Evolutionary conservation across 2,329 filamentous ascomycete genomes (phyloP).

Genomic region (Ascochyta pisi): DNA sequence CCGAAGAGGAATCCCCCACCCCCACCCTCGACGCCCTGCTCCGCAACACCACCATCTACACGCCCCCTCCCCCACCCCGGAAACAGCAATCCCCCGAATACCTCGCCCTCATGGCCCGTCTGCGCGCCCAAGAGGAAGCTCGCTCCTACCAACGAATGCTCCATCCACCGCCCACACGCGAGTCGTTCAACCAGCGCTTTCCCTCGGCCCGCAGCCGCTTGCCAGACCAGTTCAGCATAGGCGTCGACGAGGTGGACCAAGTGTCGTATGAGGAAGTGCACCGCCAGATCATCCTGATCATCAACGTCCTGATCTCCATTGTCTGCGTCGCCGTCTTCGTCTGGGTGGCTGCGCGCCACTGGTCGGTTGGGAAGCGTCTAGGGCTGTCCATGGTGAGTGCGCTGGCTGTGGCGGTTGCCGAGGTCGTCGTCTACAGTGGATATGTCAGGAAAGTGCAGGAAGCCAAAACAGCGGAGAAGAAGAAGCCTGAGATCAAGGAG

Average conservation of each 20-base stretch:
- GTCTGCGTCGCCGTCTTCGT: constrained; percentile 78
- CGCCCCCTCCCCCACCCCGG: constrained; percentile 81
- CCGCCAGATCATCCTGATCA: constrained; percentile 80
- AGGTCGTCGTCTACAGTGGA: constrained; percentile 77
- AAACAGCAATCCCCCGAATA: constrained; percentile 74
- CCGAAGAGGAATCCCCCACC: neutral
- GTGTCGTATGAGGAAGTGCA: constrained; percentile 76
- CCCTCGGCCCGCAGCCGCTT: constrained; percentile 45
- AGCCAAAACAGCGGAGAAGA: constrained; percentile 68
- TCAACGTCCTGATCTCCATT: constrained; percentile 90
- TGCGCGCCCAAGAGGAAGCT: constrained; percentile 83
- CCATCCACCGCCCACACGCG: constrained; percentile 62
- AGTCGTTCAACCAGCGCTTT: constrained; percentile 67
- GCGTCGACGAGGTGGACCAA: constrained; percentile 61
- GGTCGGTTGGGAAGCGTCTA: constrained; percentile 73
- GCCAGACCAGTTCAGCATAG: constrained; percentile 59
- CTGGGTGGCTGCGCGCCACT: constrained; percentile 80
- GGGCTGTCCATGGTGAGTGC: constrained; percentile 75
- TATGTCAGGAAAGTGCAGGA: constrained; percentile 76
- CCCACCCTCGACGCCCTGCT: constrained; percentile 72
- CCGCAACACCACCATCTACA: constrained; percentile 73
- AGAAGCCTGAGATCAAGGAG: constrained; percentile 69
- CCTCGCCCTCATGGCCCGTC: constrained; percentile 82
- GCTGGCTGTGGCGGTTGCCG: constrained; percentile 73
- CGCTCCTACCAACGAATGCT: constrained; percentile 83